Conservation (phyloP, 768 basidiomycete species). For the Pisolithus microcarpus region DNA sequence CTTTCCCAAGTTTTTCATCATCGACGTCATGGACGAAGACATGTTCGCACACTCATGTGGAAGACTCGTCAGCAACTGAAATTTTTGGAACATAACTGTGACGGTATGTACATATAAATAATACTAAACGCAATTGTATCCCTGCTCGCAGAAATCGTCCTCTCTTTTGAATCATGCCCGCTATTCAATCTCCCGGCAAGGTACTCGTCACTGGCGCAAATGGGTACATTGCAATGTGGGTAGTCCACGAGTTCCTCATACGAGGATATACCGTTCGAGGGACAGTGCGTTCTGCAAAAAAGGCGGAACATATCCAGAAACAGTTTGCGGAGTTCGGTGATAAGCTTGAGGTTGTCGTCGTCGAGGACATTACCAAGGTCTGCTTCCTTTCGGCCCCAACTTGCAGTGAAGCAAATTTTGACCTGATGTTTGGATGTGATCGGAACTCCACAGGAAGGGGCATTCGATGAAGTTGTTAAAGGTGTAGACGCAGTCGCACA, state of each 20-base stretch:
- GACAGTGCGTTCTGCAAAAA: slow-evolving; percentile 56
- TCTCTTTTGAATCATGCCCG: slow-evolving; percentile 14
- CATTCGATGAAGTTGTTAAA: slow-evolving; percentile 75
- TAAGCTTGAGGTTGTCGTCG: slow-evolving; percentile 57
- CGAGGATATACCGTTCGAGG: slow-evolving; percentile 58
- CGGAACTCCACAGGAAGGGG: slow-evolving; percentile 38
- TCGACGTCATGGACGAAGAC: no score
- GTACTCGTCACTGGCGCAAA: slow-evolving; percentile 25
- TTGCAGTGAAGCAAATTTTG: not conserved
- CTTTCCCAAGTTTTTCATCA: no score
- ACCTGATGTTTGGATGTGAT: no score
- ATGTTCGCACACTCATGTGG: no score
- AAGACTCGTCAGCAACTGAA: no score
- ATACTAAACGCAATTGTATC: not conserved
- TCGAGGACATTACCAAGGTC: slow-evolving; percentile 60
- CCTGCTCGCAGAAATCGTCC: no score
- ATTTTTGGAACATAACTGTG: no score
- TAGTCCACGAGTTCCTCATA: slow-evolving; percentile 49
- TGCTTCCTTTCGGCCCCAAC: slow-evolving; percentile 2
- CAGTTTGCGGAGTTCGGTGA: slow-evolving; percentile 48
- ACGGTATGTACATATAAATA: not conserved
- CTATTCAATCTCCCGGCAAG: slow-evolving; percentile 19
- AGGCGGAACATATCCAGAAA: slow-evolving; percentile 50
- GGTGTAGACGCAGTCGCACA: slow-evolving; percentile 69
- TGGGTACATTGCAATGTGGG: slow-evolving; percentile 41